These are phyloP conservation scores for Crithidia fasciculata DNA, from an alignment of 208 protist species.

Conservation along the genomic window DNA sequence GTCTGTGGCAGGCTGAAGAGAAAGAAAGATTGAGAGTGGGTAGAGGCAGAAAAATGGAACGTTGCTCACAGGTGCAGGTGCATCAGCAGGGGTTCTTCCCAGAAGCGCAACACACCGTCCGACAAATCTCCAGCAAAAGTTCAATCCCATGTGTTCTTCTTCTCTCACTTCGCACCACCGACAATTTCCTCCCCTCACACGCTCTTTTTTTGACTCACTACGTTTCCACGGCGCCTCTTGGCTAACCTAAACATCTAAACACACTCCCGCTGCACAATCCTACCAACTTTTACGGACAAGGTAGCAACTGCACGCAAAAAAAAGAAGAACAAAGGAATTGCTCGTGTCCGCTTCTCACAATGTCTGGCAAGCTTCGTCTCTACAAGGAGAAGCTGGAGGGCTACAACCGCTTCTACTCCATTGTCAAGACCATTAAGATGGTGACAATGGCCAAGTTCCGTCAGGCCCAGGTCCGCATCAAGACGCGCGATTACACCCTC, in stretches of 20 bases:
- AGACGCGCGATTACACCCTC: constrained; percentile 89
- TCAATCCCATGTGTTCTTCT: too few species aligned
- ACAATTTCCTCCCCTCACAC: background rate
- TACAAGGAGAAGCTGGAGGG: constrained; percentile 93
- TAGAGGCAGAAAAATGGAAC: too few species aligned
- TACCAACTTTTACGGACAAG: background rate
- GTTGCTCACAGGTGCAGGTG: too few species aligned
- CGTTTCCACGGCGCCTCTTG: background rate
- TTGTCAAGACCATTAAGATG: constrained; percentile 94
- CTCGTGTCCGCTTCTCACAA: constrained; percentile 32
- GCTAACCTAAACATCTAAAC: background rate
- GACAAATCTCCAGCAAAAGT: too few species aligned
- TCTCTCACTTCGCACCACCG: background rate
- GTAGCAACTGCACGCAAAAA: background rate
- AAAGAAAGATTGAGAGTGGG: too few species aligned
- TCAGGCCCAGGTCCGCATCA: constrained; percentile 68
- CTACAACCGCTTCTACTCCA: constrained; percentile 92
- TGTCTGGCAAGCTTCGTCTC: constrained; percentile 91
- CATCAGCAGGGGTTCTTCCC: too few species aligned
- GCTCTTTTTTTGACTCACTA: background rate
- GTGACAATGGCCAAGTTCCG: constrained; percentile 92
- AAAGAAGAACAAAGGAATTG: constrained; percentile 23
- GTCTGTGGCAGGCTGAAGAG: too few species aligned
- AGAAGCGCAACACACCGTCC: too few species aligned
- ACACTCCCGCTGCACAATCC: too few species aligned